Evolutionary conservation across 345 rosid species (phyloP), one percentile per base, ranked within the genome.

Genomic region (Ceriops decandra): DNA sequence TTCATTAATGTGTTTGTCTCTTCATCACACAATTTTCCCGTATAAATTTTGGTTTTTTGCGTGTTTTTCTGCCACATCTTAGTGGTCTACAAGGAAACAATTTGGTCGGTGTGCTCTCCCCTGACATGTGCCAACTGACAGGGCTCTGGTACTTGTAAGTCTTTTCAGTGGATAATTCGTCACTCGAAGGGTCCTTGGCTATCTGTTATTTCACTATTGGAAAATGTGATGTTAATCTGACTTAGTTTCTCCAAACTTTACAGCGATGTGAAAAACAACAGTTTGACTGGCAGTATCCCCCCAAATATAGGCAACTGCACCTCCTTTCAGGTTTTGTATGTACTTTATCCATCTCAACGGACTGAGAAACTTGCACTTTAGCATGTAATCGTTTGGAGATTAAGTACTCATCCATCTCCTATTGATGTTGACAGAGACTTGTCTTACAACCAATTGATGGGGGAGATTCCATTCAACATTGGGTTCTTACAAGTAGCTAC

Each of bases 121-220:
- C 90, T 6, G 99, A 91, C 81, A 84, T 95, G 84, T 91, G 98
- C 83, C 98, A 95, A 76, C 81, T 95, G 19, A 90, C 96, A 1
- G 96, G 98, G 47, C 72, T 95, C 66, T 95, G 99, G 99, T 95
- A 87, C 81, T 95, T 90, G 99, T 95, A 86, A 91, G 99, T 93
- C 60, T 24, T 74, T 74, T 58, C 35, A 31, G 17, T 11, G 51
- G 52, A 63, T 15, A 24, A 33, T 53, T 51, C 57, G 0, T 60
- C 27, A 5, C 27, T 47, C 11, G 2, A 35, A 4, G 22, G n/a
- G 4, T 21, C 27, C 31, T 0, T 31, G 56, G 0, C 54, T 10
- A 0, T 5, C 67, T 47, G 38, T 21, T 7, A 24, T 31, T 21
- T 62, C n/a, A n/a, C 22, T 1, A 52, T 54, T 24, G 28, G 13